Evolutionary conservation across 1,284 basidiomycete species (phyloP).

Genomic region (Tetrapyrgos nigripes): DNA sequence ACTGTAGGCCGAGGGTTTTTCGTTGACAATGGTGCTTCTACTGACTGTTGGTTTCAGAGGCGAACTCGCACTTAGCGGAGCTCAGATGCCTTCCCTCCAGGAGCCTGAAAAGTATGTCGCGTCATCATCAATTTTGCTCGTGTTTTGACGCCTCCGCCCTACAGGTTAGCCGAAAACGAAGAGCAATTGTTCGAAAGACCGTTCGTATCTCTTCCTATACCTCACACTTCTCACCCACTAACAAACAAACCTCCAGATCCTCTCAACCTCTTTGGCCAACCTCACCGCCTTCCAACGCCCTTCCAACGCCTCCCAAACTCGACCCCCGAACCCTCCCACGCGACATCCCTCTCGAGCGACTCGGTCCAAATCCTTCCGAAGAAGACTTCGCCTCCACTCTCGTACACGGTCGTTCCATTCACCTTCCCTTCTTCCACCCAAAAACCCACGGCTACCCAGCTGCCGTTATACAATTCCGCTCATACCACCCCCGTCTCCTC

Average conservation of each 20-base stretch:
- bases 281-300: not conserved
- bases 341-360: slow-evolving; percentile 5
- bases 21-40: too few species aligned
- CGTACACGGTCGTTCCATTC: slow-evolving; percentile 64
- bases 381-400: slow-evolving; percentile 55
- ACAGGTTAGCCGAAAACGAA: slow-evolving; percentile 25
- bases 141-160: not conserved
- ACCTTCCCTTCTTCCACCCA: slow-evolving; percentile 60
- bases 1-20: too few species aligned
- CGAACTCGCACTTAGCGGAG: not conserved
- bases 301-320: not conserved
- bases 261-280: slow-evolving; percentile 18
- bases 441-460: slow-evolving; percentile 80
- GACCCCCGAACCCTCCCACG: slow-evolving; percentile 17
- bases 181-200: slow-evolving; percentile 23
- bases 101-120: not conserved
- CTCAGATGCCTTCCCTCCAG: not conserved
- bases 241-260: slow-evolving; percentile 14
- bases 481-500: slow-evolving; percentile 74
- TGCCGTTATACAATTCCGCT: slow-evolving; percentile 85
- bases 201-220: slow-evolving; percentile 7
- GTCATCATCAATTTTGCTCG: not conserved
- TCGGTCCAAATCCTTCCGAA: slow-evolving; percentile 39
- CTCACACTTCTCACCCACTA: not conserved
- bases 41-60: too few species aligned